phyloP scores from a whole-genome alignment of 1,284 basidiomycete genomes.

The Xerocomus cyaneibrunnescens region DNA sequence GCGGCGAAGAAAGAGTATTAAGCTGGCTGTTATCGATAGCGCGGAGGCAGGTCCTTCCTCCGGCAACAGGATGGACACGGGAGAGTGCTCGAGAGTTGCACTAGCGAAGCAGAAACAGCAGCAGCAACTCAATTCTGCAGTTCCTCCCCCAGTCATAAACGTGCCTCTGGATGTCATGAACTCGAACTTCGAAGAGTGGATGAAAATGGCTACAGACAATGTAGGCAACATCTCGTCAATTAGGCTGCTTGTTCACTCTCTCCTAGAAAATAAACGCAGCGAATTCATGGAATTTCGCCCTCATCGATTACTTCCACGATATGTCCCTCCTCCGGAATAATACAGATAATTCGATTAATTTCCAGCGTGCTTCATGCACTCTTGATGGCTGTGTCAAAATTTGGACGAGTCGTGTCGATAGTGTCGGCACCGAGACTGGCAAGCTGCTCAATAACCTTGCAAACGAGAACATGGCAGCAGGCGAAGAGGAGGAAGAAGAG shows the following conservation, averaged over 20 bases:
- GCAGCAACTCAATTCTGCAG: conserved; percentile 59
- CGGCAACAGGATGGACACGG: conserved; percentile 39
- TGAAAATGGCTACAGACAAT: conserved; percentile 99
- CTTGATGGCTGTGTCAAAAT: conserved; percentile 99
- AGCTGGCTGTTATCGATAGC: conserved; percentile 52
- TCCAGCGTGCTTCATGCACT: conserved; percentile 97
- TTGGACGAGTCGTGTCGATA: conserved; percentile 98
- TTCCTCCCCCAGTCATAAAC: conserved; percentile 56
- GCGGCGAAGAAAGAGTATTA: conserved; percentile 69
- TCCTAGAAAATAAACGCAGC: conserved; percentile 95
- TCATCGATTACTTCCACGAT: conserved; percentile 99
- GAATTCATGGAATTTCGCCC: conserved; percentile 97
- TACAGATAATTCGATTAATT: conserved; percentile 94
- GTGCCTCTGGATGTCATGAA: conserved; percentile 78
- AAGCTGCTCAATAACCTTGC: conserved; percentile 93
- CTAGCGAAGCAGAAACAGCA: conserved; percentile 58
- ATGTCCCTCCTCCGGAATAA: conserved; percentile 95
- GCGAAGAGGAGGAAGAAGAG: conserved; percentile 58
- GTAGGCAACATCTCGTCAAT: conserved; percentile 48
- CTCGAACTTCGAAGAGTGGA: conserved; percentile 97
- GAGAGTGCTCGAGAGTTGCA: conserved; percentile 43
- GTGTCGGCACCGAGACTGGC: conserved; percentile 95
- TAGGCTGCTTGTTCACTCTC: conserved; percentile 13
- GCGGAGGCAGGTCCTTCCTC: conserved; percentile 54
- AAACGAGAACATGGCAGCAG: conserved; percentile 57